Evolutionary conservation across 202 grass and related monocot genomes (phyloP), one percentile per base, ranked within the genome.

Genomic region (Bolboschoenoplectus hybrid): DNA sequence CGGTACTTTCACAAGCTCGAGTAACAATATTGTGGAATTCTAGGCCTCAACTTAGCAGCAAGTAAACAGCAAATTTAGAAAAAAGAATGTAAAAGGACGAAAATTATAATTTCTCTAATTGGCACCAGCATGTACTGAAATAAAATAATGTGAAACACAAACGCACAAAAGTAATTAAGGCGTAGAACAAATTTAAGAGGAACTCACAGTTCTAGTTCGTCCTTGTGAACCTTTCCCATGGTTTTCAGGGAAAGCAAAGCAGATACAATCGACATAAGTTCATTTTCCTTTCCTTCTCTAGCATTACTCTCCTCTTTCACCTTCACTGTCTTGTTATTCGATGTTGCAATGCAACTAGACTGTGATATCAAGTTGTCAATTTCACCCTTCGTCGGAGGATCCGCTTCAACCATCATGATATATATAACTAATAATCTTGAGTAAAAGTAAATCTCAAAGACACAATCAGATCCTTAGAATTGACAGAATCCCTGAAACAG

Each of bases 211-310:
- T 67, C 62, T 70, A 52, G 12, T 52, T 56, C 44, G 53, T 69
- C 62, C 43, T 83, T 70, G 63, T 11, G 63, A 4, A 20, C 65
- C 53, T 52, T 67, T 49, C 81, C 61, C 36, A 47, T 82, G 40
- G 45, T 67, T 69, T 69, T 83, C 4, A 83, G 63, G 16, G 81
- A 83, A 38, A 83, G 81, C 58, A 83, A 67, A 83, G 81, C 81
- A 8, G 81, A 70, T 49, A 83, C 81, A 69, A 83, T 83, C 0
- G 63, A 67, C 64, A 56, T 83, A 17, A 83, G 63, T 20, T 83
- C 81, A 43, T 83, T 83, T 50, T 69, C 81, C 46, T 70, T 83
- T 67, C 46, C 81, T 69, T 83, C 65, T 50, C 13, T 83, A 83
- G 43, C 40, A 44, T 66, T 81, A 45, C 9, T 26, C 55, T 63